These are phyloP conservation scores for Psilocybe sp. DNA, from an alignment of 768 basidiomycete species.

Conservation along the genomic window DNA sequence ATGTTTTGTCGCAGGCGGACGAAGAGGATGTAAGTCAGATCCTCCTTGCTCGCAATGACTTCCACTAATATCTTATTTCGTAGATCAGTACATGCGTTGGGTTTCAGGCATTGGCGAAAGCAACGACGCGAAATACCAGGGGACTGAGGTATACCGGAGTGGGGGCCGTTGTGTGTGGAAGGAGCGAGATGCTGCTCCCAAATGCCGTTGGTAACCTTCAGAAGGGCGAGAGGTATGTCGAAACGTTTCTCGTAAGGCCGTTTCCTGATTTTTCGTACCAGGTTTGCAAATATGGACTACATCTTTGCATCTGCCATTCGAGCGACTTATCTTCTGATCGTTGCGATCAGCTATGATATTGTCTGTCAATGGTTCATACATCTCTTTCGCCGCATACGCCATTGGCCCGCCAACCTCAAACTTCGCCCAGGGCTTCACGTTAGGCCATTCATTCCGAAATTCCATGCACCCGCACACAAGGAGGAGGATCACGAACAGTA, in stretches of 20 bases:
- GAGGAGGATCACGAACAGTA: slow-evolving; percentile 16
- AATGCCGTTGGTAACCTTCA: slow-evolving; percentile 24
- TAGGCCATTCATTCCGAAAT: slow-evolving; percentile 21
- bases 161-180: slow-evolving; percentile 3
- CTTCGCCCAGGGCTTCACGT: background rate
- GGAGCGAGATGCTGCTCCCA: slow-evolving; percentile 9
- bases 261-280: no score
- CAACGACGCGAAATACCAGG: slow-evolving; percentile 1
- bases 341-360: slow-evolving; percentile 26
- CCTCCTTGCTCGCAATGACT: background rate
- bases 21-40: slow-evolving; percentile 6
- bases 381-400: slow-evolving; percentile 13
- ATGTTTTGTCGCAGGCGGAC: slow-evolving; percentile 3
- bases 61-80: background rate
- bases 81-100: slow-evolving; percentile 15
- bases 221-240: slow-evolving; percentile 27
- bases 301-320: slow-evolving; percentile 7
- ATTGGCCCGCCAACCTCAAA: background rate
- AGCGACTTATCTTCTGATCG: background rate
- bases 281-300: slow-evolving; percentile 17
- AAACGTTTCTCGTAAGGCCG: background rate
- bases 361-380: slow-evolving; percentile 26
- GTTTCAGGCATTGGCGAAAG: slow-evolving; percentile 11
- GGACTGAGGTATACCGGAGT: slow-evolving; percentile 14
- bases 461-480: slow-evolving; percentile 27